Base-by-base conservation (phyloP, 2,329 filamentous ascomycete genomes). In the Epicoccum nigrum region DNA sequence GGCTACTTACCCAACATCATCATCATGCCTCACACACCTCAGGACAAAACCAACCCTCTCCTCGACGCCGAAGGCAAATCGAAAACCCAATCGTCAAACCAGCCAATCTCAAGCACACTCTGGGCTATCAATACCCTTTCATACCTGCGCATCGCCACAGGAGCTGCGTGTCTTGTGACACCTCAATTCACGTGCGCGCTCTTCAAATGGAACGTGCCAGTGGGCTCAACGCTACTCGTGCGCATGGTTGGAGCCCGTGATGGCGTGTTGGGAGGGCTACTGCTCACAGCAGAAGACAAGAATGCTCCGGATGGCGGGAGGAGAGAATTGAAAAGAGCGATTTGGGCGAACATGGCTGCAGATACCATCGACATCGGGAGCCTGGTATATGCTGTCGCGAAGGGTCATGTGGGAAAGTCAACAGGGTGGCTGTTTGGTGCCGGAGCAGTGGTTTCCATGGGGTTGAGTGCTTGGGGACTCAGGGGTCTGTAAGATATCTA, bases 211-310 rank as follows among this genome's bases (percentile, higher is more conserved):
- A 39, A 51, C 4, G 37, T 69, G 12, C 56, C 65, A 7, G 51
- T 51, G 1, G 44, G 45, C 15, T 42, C 45, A 7, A 31, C 49
- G 1, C 27, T 64, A 3, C 21, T 67, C 4, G 48, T 58, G 4
- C 65, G 65, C 37, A 53, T 69, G 25, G 56, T 67, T 15, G 67
- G 62, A 31, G 54, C 48, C 2, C 64, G 66, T 17, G 66, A 68
- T 7, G 12, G 54, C 4, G 52, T 59, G n/a, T 28, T 68, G 11
- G 66, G 64, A 4, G 65, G 58, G 40, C 54, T 67, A 9, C 54
- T 69, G 13, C 40, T 55, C 20, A 64, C 62, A 2, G 60, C 62
- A 11, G 57, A 64, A 37, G 55, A 64, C 43, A 60, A 62, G 44
- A 51, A 40, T 6, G 40, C 25, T 17, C 33, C 15, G 7, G 52